A percentile compares a stretch with the other conserved stretches of the same genome.
phyloP scores from a whole-genome alignment of 2,329 filamentous ascomycete genomes.

The Alternaria ventricosa region DNA sequence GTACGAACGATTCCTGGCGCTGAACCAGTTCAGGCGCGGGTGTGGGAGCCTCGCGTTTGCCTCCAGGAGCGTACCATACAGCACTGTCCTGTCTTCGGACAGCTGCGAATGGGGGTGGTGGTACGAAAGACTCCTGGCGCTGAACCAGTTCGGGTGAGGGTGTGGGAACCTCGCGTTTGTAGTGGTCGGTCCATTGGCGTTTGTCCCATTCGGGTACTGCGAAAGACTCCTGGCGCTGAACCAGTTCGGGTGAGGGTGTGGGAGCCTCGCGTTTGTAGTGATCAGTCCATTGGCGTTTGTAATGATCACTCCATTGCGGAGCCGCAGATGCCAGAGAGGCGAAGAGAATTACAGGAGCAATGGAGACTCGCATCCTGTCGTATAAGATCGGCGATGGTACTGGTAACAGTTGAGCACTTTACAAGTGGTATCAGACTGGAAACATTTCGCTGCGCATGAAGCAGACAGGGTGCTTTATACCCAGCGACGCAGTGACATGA shows the following conservation, averaged over 20 bases:
- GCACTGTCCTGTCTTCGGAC: not conserved
- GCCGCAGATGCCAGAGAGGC: slow-evolving; percentile 9
- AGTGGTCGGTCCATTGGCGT: too few relatives aligned
- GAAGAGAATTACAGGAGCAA: not conserved
- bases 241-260: not conserved
- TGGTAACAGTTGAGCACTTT: not conserved
- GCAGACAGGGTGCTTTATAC: not conserved
- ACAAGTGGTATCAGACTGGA: not conserved
- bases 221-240: not conserved
- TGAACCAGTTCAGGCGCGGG: not conserved
- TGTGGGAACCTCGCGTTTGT: not conserved
- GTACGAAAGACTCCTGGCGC: not conserved
- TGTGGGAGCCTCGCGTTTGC: not conserved
- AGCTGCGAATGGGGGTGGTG: not conserved
- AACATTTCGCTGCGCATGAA: not conserved
- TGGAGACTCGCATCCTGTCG: not conserved
- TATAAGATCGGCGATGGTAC: not conserved
- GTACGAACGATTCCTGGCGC: not conserved
- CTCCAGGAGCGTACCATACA: not conserved
- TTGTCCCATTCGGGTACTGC: too few relatives aligned
- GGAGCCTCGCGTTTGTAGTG: not conserved
- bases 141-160: not conserved
- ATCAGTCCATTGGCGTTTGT: not conserved
- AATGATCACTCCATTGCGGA: not conserved
- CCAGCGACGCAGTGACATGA: not conserved